These are phyloP conservation scores for Aspergillus sclerotialis DNA, from an alignment of 2,329 filamentous ascomycete species.

Conservation along the genomic window DNA sequence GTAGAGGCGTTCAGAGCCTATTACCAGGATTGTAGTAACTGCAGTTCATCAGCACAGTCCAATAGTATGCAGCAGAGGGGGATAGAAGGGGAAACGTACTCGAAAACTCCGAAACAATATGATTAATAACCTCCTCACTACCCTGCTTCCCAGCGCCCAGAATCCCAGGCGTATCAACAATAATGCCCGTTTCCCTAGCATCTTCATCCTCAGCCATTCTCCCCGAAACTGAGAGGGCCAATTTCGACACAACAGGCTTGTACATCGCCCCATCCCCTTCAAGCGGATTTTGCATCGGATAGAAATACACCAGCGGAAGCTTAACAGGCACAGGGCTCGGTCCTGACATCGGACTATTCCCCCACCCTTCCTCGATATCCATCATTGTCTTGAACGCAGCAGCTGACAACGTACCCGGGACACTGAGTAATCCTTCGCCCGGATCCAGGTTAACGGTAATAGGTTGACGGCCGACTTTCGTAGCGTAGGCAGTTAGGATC, in stretches of 20 bases:
- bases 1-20: conserved; percentile 72
- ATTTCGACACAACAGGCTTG: conserved; percentile 63
- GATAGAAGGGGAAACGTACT: conserved; percentile 37
- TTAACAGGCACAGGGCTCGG: conserved; percentile 85
- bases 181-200: conserved; percentile 66
- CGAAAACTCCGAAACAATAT: conserved; percentile 65
- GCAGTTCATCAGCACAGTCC: conserved; percentile 13
- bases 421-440: conserved; percentile 66
- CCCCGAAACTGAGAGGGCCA: conserved; percentile 72
- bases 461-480: conserved; percentile 65
- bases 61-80: neutral
- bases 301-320: conserved; percentile 84
- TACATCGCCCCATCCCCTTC: conserved; percentile 69
- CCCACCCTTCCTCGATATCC: conserved; percentile 85
- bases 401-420: conserved; percentile 77
- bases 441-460: conserved; percentile 81
- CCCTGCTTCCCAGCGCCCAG: conserved; percentile 57
- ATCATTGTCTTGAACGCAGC: conserved; percentile 81
- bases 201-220: conserved; percentile 68
- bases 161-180: conserved; percentile 76
- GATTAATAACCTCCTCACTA: conserved; percentile 69
- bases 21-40: conserved; percentile 73
- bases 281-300: conserved; percentile 61
- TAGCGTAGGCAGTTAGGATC: conserved; percentile 72
- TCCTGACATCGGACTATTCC: conserved; percentile 82